Percentiles rank a stretch among this genome's conserved stretches.
Conservation (phyloP, 768 basidiomycete genomes). For the Cyathus striatus region DNA sequence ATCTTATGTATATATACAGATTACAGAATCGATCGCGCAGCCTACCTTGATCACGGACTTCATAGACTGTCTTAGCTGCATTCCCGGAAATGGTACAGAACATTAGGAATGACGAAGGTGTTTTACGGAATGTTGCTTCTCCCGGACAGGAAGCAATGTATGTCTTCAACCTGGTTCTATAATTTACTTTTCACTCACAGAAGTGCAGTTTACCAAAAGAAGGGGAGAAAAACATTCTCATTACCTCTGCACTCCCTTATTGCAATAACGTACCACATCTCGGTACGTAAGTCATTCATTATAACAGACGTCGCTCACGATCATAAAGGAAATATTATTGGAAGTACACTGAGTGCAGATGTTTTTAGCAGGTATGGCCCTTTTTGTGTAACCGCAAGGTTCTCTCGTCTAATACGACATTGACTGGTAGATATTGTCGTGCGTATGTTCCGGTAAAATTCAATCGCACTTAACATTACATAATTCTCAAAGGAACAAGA, state of each 20-base stretch:
- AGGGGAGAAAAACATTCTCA: slow-evolving; percentile 83
- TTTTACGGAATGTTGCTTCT: slow-evolving; percentile 45
- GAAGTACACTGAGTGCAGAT: slow-evolving; percentile 94
- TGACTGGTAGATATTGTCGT: slow-evolving; percentile 52
- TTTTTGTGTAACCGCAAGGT: too few relatives aligned
- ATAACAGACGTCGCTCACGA: slow-evolving; percentile 2
- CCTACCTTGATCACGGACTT: too few relatives aligned
- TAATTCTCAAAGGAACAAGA: slow-evolving; percentile 49
- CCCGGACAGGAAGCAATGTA: slow-evolving; percentile 52
- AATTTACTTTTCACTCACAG: slow-evolving; percentile 7
- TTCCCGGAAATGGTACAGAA: slow-evolving; percentile 48
- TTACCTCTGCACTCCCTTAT: slow-evolving; percentile 94
- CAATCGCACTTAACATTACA: neutral
- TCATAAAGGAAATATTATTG: slow-evolving; percentile 76
- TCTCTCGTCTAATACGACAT: neutral
- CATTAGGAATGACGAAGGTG: slow-evolving; percentile 43
- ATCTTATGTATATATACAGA: too few relatives aligned
- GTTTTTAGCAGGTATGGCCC: slow-evolving; percentile 83
- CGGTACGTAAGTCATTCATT: slow-evolving; percentile 40
- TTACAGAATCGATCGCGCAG: too few relatives aligned
- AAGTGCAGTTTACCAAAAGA: slow-evolving; percentile 58
- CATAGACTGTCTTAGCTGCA: too few relatives aligned
- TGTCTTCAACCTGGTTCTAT: slow-evolving; percentile 12
- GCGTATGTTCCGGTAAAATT: too few relatives aligned
- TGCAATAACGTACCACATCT: slow-evolving; percentile 98